These are phyloP conservation scores for Colletotrichum orbiculare DNA, from an alignment of 2,329 filamentous ascomycete species.

Conservation along the genomic window DNA sequence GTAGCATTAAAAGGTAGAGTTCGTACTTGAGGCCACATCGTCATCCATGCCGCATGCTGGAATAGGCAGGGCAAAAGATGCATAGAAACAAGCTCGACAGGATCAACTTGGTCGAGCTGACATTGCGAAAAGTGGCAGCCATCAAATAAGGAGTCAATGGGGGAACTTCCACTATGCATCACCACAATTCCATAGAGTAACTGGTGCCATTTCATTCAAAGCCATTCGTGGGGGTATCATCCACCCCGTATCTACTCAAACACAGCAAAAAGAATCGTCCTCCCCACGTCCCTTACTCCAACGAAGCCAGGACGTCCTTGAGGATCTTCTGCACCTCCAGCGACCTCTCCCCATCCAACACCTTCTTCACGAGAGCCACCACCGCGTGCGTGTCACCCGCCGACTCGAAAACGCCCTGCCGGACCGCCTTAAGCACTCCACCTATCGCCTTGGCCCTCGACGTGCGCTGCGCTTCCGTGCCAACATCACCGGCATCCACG, in stretches of 20 bases:
- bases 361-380: conserved; percentile 46
- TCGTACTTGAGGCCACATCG: too few species aligned
- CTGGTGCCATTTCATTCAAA: too few species aligned
- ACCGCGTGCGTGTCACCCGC: conserved; percentile 39
- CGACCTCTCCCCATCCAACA: conserved; percentile 55
- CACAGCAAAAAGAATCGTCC: background rate
- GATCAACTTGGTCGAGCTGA: too few species aligned
- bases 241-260: conserved; percentile 4
- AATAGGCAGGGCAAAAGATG: too few species aligned
- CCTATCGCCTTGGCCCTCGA: conserved; percentile 58
- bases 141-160: too few species aligned
- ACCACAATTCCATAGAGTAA: too few species aligned
- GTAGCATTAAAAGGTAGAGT: too few species aligned
- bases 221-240: too few species aligned
- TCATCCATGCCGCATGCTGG: too few species aligned
- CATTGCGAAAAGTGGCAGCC: too few species aligned
- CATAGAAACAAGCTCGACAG: too few species aligned
- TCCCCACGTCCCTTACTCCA: conserved; percentile 35
- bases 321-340: conserved; percentile 58
- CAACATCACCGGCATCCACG: conserved; percentile 55
- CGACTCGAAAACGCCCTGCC: conserved; percentile 55
- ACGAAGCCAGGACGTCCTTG: conserved; percentile 48
- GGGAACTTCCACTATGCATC: too few species aligned
- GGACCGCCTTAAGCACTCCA: conserved; percentile 54
- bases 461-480: conserved; percentile 63